phyloP scores from a whole-genome alignment of 2,329 filamentous ascomycete species.

The Cladophialophora yegresii region DNA sequence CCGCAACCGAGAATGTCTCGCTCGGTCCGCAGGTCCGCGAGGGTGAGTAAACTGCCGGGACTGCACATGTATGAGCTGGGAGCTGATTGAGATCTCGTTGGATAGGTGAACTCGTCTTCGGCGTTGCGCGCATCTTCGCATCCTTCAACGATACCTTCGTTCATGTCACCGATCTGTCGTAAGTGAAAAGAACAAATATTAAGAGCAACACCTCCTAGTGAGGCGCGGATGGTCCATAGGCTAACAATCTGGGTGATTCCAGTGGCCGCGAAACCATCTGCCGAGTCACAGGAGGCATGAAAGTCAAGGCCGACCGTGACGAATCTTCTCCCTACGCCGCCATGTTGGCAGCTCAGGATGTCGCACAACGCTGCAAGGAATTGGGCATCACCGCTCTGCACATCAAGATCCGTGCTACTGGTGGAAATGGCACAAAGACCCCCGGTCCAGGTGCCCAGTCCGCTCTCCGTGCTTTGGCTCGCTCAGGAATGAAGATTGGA shows the following conservation, averaged over 20 bases:
- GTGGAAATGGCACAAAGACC: conserved; percentile 99
- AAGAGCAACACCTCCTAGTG: not conserved
- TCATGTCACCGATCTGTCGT: conserved; percentile 99
- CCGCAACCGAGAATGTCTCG: conserved; percentile 93
- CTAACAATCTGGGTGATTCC: conserved; percentile 70
- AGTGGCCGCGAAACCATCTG: conserved; percentile 99
- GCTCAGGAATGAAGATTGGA: conserved; percentile 99
- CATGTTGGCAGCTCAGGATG: conserved; percentile 99
- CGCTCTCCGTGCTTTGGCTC: conserved; percentile 95
- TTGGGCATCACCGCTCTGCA: conserved; percentile 92
- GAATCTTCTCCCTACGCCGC: conserved; percentile 99
- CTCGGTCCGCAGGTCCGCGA: conserved; percentile 95
- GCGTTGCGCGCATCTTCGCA: conserved; percentile 96
- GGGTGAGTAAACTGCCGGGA: conserved; percentile 60
- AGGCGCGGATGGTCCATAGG: conserved; percentile 48
- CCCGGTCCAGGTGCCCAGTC: conserved; percentile 98
- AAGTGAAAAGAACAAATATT: conserved; percentile 50
- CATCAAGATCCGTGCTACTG: conserved; percentile 99
- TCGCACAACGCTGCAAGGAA: conserved; percentile 86
- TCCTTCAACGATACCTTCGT: conserved; percentile 94
- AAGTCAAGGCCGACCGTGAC: conserved; percentile 99
- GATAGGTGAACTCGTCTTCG: conserved; percentile 92
- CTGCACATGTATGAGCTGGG: not conserved
- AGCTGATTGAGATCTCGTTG: conserved; percentile 30
- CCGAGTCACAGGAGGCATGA: conserved; percentile 99